Base-by-base conservation (phyloP, 495 filamentous ascomycete genomes). In the Penicillium nucicola region DNA sequence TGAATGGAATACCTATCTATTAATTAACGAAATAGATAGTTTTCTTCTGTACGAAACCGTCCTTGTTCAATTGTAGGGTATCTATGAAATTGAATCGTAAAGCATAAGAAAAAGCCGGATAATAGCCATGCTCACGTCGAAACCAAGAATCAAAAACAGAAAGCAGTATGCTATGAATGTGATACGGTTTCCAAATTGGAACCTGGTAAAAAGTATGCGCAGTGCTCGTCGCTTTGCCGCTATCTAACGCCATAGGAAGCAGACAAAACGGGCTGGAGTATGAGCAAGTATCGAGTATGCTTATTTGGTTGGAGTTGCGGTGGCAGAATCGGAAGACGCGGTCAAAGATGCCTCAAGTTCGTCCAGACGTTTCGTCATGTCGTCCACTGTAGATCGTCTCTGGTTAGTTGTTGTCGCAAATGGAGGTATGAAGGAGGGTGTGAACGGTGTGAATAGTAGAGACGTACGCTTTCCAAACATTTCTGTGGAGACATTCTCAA, bases 301-400 rank as follows among this genome's bases (percentile, higher is more conserved):
- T 58, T 51, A 69, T 57, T 65, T 61, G 19, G 56, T 41, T 33
- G 59, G 56, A 10, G 50, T 57, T 10, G 57, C 43, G 10, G 56
- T 37, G 5, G 56, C 50, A 37, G 64, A 60, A 17, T 32, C 46
- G 5, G 40, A 38, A 2, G 53, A 48, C 30, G 60, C 48, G 15
- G 55, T 60, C 30, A 75, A 52, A 32, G 85, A 84, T 35, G 86
- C 77, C 67, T 97, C 92, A 30, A 97, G 80, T 42, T 86, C 88
- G 64, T 97, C 92, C 4, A 97, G 70, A 14, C 92, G 86, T 51
- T 85, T 78, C 11, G 89, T 85, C 92, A 97, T 97, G 47, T 96
- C 93, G 59, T 97, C 92, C 84, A 97, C 91, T 96, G 54, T 14
- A 30, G 32, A 17, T 1, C 25, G 25, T 28, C 25, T 28, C 0